A percentile compares a stretch with the other conserved stretches of the same genome.
Evolutionary conservation across 805 yeast species (phyloP).

Genomic region (Maudiozyma bulderi): DNA sequence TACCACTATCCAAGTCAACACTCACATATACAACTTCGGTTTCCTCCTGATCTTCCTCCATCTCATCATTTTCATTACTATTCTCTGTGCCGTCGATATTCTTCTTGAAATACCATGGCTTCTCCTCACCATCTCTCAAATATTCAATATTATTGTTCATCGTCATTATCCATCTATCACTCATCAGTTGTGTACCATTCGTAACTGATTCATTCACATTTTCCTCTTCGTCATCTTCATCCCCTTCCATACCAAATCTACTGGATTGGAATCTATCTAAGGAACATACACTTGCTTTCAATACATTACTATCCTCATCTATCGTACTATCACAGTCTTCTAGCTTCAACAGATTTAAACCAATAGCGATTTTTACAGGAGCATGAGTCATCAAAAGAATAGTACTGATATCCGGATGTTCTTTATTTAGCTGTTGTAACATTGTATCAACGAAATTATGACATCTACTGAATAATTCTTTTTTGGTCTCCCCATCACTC

Average conservation of each 20-base stretch:
- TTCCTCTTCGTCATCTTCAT: slow-evolving; percentile 8
- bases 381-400: slow-evolving; percentile 84
- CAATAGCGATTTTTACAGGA: slow-evolving; percentile 82
- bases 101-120: slow-evolving; percentile 81
- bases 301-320: slow-evolving; percentile 36
- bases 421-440: slow-evolving; percentile 45
- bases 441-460: slow-evolving; percentile 44
- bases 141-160: slow-evolving; percentile 70
- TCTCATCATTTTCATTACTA: slow-evolving; percentile 35
- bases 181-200: slow-evolving; percentile 5
- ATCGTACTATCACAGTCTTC: slow-evolving; percentile 42
- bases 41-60: slow-evolving; percentile 17
- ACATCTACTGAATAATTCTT: slow-evolving; percentile 59
- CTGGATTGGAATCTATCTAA: slow-evolving; percentile 48
- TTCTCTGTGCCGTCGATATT: slow-evolving; percentile 44
- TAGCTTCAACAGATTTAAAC: slow-evolving; percentile 59
- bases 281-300: slow-evolving; percentile 79
- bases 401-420: slow-evolving; percentile 50
- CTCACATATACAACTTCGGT: slow-evolving; percentile 42
- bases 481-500: slow-evolving; percentile 61
- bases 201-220: too few species aligned
- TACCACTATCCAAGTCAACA: slow-evolving; percentile 39
- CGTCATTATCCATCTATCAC: slow-evolving; percentile 44
- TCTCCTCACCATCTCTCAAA: slow-evolving; percentile 72
- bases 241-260: slow-evolving; percentile 11